phyloP scores from a whole-genome alignment of 768 basidiomycete species.

The Pholiota microspora region DNA sequence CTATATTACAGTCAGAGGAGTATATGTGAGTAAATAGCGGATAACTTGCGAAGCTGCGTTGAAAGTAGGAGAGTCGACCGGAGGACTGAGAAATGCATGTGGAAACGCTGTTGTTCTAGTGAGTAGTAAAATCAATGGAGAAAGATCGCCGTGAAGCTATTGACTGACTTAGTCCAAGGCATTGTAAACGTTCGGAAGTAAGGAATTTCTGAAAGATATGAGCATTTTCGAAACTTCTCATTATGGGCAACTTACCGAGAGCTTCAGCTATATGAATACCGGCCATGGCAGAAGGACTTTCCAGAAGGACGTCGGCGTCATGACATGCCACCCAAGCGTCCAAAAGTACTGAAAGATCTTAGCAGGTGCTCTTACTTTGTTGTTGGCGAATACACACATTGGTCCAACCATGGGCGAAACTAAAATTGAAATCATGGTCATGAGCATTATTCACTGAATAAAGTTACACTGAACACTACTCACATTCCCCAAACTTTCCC shows the following conservation, averaged over 20 bases:
- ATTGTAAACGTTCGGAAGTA: slow-evolving; percentile 67
- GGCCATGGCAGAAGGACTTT: slow-evolving; percentile 68
- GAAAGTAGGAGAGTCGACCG: slow-evolving; percentile 61
- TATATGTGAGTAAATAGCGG: not conserved
- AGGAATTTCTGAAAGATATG: slow-evolving; percentile 43
- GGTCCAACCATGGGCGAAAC: slow-evolving; percentile 68
- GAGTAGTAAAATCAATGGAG: not conserved
- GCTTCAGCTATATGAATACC: slow-evolving; percentile 74
- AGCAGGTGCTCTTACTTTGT: slow-evolving; percentile 15
- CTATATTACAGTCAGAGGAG: slow-evolving; percentile 21
- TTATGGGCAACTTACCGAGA: slow-evolving; percentile 36
- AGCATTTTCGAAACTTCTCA: not conserved
- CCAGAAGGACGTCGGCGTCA: slow-evolving; percentile 65
- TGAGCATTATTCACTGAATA: not conserved
- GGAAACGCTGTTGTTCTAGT: slow-evolving; percentile 57
- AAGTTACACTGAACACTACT: slow-evolving; percentile 13
- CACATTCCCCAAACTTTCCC: slow-evolving; percentile 53
- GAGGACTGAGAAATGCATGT: slow-evolving; percentile 61
- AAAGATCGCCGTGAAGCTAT: too few species aligned
- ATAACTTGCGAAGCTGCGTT: slow-evolving; percentile 52
- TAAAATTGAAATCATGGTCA: slow-evolving; percentile 15
- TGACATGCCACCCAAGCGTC: slow-evolving; percentile 64
- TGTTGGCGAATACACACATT: slow-evolving; percentile 35
- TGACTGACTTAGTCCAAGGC: slow-evolving; percentile 56
- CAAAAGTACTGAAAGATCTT: slow-evolving; percentile 39